Base-by-base conservation (phyloP, 345 rosid species). In the Aethionema arabicum region DNA sequence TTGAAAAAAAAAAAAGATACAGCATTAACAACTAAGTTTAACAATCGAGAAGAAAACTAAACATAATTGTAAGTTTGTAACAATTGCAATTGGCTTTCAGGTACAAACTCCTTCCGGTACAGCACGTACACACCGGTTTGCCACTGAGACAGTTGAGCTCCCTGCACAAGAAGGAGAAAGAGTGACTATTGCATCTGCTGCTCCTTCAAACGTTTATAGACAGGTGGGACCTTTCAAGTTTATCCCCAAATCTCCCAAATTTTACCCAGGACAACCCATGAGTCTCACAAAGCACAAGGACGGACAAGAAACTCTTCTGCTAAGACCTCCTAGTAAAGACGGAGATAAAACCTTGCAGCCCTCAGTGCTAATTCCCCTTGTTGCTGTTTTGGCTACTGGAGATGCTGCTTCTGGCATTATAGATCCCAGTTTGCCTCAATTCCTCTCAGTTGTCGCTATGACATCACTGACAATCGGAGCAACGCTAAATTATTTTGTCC, bases 91-190 rank as follows among this genome's bases (percentile, higher is more conserved):
- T 70, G 47, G 32, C 56, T 66, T 72, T 57, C 74, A 89, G 99
- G 87, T 93, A 32, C 82, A 78, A 65, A 85, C 87, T 15, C 99
- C 99, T 69, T 84, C 97, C 15, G 95, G 97, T 51, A 61, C 76
- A 64, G 90, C 99, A 31, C 81, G 92, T 15, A 87, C 97, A 27
- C 91, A 93, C 71, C 76, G 84, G 56, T 90, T 93, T 83, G 96
- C 99, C 59, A 90, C 96, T 53, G 95, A 84, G 78, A 87, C 92
- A 31, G 92, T 80, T 49, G 88, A 86, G 30, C 95, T 90, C 50
- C 97, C 97, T 51, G 95, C 97, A n/a, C 96, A 87, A 74, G 87
- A 84, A 72, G 90, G 96, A 67, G 95, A 93, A 79, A 85, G 97
- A 68, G 96, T 87, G 61, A 90, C 99, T 39, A 70, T 90, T 79